Base-by-base conservation (phyloP, 2,329 filamentous ascomycete species). In the Hypoxylon rubiginosum region DNA sequence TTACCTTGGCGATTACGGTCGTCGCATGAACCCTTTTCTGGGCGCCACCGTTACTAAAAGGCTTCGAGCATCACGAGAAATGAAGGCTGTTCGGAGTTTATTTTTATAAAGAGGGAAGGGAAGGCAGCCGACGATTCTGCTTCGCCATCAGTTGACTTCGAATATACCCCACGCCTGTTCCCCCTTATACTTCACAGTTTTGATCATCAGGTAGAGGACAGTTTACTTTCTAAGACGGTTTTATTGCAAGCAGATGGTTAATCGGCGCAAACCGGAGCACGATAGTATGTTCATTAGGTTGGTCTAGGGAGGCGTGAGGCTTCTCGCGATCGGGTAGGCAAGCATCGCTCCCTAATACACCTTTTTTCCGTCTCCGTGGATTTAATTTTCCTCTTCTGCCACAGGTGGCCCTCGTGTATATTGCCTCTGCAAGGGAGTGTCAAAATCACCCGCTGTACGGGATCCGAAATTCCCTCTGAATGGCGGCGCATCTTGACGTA, bases 61-160 rank as follows among this genome's bases (percentile, higher is more conserved):
- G 43, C 57, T 70, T 67, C 62, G 70, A 72, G 64, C 71, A 75
- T 75, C 72, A 77, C 67, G 70, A 77, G 75, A 78, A 78, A 77
- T 68, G 71, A 78, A 62, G 75, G 74, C 71, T 77, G 73, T 71
- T 74, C 69, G 67, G 63, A 62, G 66, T 66, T 66, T 58, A 21
- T 43, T 43, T 17, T 43, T 30, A 9, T 30, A 30, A 56, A 69
- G 62, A 67, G 64, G 66, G 60, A 64, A 66, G 53, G 58, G 61
- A 45, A 56, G 67, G 65, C 63, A 58, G 56, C 58, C 62, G 49
- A 36, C 62, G 51, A 60, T 58, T 67, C 55, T 64, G 69, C 59
- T 53, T 50, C 61, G 58, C 65, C 49, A 71, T 62, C 64, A 71
- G 64, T 70, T 71, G 59, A 68, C 68, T 62, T 61, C 51, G 64